Percentiles rank a stretch among this genome's conserved stretches.
phyloP scores from a whole-genome alignment of 345 rosid species.

The Pugionium cornutum region DNA sequence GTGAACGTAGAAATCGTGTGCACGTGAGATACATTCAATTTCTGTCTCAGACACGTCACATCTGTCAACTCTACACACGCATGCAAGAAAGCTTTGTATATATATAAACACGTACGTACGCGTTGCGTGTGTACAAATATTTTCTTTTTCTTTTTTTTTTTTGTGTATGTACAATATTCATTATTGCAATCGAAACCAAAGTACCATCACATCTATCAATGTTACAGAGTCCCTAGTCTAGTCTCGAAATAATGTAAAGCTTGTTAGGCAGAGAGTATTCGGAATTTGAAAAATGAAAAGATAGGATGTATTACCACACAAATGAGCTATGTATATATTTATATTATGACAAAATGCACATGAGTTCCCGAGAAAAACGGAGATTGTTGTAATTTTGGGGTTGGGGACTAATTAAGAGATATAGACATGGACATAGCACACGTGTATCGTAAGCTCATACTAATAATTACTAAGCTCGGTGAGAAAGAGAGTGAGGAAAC shows the following conservation, averaged over 20 bases:
- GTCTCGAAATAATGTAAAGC: slow-evolving; percentile 31
- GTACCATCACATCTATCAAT: slow-evolving; percentile 31
- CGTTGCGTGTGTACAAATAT: slow-evolving; percentile 3
- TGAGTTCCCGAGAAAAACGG: slow-evolving; percentile 42
- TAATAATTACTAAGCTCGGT: background rate
- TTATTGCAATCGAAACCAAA: slow-evolving; percentile 21
- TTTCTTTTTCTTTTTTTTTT: no score
- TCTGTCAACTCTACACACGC: slow-evolving; percentile 36
- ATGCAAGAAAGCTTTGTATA: slow-evolving; percentile 17
- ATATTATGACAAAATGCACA: slow-evolving; percentile 33
- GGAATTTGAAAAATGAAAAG: slow-evolving; percentile 9
- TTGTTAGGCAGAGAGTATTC: slow-evolving; percentile 2
- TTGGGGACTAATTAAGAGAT: background rate
- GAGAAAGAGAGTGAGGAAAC: slow-evolving; percentile 14
- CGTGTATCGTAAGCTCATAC: slow-evolving; percentile 32
- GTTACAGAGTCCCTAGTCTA: slow-evolving; percentile 36
- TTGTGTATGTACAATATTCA: slow-evolving; percentile 17
- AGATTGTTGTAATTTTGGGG: slow-evolving; percentile 26
- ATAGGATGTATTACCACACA: background rate
- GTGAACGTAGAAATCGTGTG: slow-evolving; percentile 32
- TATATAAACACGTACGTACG: background rate
- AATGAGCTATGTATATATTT: slow-evolving; percentile 17
- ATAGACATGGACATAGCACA: slow-evolving; percentile 32
- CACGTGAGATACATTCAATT: slow-evolving; percentile 40
- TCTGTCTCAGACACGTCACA: slow-evolving; percentile 21